Base-by-base conservation (phyloP, 352 stramenopile species). In the Phytophthora boehmeriae region DNA sequence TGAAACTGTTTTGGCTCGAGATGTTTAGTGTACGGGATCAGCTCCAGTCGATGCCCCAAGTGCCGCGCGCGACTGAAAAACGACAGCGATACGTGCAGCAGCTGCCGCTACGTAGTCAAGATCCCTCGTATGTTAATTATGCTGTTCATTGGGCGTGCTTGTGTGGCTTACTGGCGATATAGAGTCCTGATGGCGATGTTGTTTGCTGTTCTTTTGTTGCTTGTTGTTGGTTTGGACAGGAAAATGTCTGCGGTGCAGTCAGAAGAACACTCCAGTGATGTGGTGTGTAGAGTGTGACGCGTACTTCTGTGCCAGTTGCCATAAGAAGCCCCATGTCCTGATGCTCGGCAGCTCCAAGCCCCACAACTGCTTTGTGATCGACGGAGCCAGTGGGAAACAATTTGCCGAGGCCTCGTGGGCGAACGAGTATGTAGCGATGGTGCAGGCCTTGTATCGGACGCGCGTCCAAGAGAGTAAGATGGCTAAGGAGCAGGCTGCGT, bases 251-350 rank as follows among this genome's bases (percentile, higher is more conserved):
- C 61, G 75, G 10, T 90, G 81, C 58, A 68, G 61, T 22, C 35
- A 68, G 8, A 57, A 52, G 34, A 57, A 63, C 19, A 58, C 66
- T 19, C 76, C 69, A 1, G 71, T 66, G 9, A 81, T 91, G 60
- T 89, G 79, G 82, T 91, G 82, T 42, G 78, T 57, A 23, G 82
- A 89, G 27, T 91, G 82, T 39, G 79, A 91, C 36, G 58, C 61
- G 30, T 86, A 86, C 44, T 91, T 87, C 48, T 91, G 82, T 47
- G 69, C 61, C 8, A 42, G n/a, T 1, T 91, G 82, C 59, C 62
- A 81, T 41, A 59, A 66, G 16, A 84, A 85, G 58, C 73, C 79
- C 19, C 82, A 91, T 36, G 71, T 87, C 47, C 57, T 89, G 19
- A 73, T 75, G 51, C 63, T 85, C 2, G 70, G 60, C 9, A 72